Evolutionary conservation across 2,329 filamentous ascomycete genomes (phyloP).

Genomic region (Colletotrichum incanum): DNA sequence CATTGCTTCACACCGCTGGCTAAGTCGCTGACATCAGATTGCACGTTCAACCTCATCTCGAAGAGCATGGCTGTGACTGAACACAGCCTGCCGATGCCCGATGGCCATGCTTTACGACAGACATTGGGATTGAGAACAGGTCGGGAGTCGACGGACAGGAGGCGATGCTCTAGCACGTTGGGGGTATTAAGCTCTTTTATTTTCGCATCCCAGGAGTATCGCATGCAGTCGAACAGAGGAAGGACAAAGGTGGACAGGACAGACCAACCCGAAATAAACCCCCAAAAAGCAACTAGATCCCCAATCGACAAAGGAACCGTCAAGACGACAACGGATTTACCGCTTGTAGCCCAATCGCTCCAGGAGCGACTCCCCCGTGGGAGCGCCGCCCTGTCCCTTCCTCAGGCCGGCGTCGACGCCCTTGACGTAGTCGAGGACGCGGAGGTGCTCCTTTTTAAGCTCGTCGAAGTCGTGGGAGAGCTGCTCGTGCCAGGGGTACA

Average conservation of each 20-base stretch:
- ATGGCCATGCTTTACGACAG: neutral
- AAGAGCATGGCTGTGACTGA: neutral
- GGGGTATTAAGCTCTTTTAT: slow-evolving; percentile 27
- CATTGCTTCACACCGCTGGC: neutral
- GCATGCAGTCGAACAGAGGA: slow-evolving; percentile 31
- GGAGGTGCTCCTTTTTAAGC: slow-evolving; percentile 71
- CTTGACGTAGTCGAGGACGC: slow-evolving; percentile 56
- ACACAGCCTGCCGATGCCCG: no score
- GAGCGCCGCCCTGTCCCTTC: slow-evolving; percentile 37
- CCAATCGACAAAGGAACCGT: no score
- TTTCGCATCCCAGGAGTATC: slow-evolving; percentile 28
- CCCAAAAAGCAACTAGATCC: neutral
- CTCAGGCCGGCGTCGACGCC: slow-evolving; percentile 42
- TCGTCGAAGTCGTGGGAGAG: slow-evolving; percentile 74
- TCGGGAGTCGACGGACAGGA: neutral
- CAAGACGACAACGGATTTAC: neutral
- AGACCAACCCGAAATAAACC: slow-evolving; percentile 10
- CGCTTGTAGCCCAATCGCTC: slow-evolving; percentile 45
- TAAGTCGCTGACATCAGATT: neutral
- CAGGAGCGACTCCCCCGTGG: slow-evolving; percentile 40
- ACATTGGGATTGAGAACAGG: neutral
- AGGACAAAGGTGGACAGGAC: neutral
- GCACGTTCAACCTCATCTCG: neutral
- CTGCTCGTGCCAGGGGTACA: slow-evolving; percentile 80
- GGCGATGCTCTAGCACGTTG: neutral